These are phyloP conservation scores for Elasticomyces elasticus DNA, from an alignment of 495 filamentous ascomycete species.

Conservation along the genomic window DNA sequence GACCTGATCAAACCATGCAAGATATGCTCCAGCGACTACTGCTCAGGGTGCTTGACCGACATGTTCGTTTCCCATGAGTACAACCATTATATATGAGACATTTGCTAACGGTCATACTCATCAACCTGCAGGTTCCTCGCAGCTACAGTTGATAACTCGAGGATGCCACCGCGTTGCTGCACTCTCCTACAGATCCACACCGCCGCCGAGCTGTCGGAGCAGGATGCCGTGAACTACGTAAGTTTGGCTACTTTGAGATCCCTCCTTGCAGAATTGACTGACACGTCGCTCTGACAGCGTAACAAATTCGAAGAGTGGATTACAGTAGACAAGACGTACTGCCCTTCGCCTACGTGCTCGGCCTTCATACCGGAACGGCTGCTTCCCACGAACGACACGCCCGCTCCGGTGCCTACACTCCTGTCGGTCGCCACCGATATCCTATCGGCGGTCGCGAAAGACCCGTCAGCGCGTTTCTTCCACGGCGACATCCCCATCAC, in stretches of 20 bases:
- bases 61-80: no score
- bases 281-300: no score
- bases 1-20: conserved; percentile 22
- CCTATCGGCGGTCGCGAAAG: background rate
- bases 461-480: conserved; percentile 10
- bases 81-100: conserved; percentile 18
- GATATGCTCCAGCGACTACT: conserved; percentile 22
- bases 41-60: conserved; percentile 21
- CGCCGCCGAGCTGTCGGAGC: conserved; percentile 19
- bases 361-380: conserved; percentile 26
- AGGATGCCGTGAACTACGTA: conserved; percentile 17
- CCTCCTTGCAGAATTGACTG: no score
- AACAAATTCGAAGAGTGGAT: conserved; percentile 30
- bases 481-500: background rate
- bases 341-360: conserved; percentile 27
- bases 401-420: background rate
- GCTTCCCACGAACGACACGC: background rate
- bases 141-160: conserved; percentile 20
- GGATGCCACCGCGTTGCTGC: conserved; percentile 31
- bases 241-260: no score
- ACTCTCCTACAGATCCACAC: conserved; percentile 22
- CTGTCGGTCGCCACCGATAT: background rate
- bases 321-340: conserved; percentile 27
- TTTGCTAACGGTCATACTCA: conserved; percentile 22
- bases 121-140: conserved; percentile 24